Evolutionary conservation across 2,329 filamentous ascomycete genomes (phyloP), one percentile per base, ranked within the genome.

Genomic region (Aschersonia sp.): DNA sequence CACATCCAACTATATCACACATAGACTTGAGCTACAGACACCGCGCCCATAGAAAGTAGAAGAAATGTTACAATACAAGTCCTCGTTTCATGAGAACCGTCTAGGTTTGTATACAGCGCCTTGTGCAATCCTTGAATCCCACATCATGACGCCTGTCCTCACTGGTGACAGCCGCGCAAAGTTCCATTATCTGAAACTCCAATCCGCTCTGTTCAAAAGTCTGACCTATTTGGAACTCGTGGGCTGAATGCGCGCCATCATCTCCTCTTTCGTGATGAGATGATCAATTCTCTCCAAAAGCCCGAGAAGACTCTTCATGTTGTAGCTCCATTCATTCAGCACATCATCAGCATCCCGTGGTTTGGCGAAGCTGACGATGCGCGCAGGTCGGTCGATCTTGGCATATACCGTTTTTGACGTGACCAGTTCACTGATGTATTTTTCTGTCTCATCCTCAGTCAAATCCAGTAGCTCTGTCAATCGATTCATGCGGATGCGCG

Each of bases 191-290:
- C 22, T 22, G 22, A 37, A 12, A 8, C 35, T 37, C 35, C 35
- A 37, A 12, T 12, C 35, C 44, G 22, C 41, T n/a, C 22, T 32
- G 22, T 5, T 30, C 4, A 42, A 29, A 32, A 55, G 49, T 49
- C 53, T 51, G 44, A 31, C 57, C 55, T 63, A 62, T 59, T 64
- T 59, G 48, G 63, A 61, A 50, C 62, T 63, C 45, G 67, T 68
- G 5, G 87, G 87, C 65, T 92, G 83, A 59, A 98, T 97, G 50
- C 89, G 78, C 41, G 92, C 92, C 92, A 98, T 98, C 92, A 98
- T 98, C 75, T 98, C 92, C 69, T 98, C 92, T 75, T 97, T 97
- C 48, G 94, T 98, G 60, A 98, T 98, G 59, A 98, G 74, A 66
- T 98, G 92, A 62, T 98, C 92, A 52, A 98, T 94, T 53, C 88